Evolutionary conservation across 345 rosid genomes (phyloP), one percentile per base, ranked within the genome.

Genomic region (Eucalyptus tenuipes): DNA sequence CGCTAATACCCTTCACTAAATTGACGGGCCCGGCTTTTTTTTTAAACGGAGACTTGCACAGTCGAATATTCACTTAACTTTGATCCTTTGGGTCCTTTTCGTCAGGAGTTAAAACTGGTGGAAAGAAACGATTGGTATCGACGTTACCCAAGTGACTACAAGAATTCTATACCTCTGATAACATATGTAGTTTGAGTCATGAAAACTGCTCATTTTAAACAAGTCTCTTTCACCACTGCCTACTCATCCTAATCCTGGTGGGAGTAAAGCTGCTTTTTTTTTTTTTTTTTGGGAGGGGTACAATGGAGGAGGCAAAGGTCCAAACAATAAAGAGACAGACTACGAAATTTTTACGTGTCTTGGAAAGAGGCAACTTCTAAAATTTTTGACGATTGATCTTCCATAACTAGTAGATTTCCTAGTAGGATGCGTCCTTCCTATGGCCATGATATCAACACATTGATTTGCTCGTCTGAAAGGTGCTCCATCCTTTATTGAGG

Each of bases 131-230:
- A n/a, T n/a, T n/a, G n/a, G n/a, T 4, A 61, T 16, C 12, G 4
- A 31, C 2, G 2, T 16, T 31, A 2, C 10, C 3, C 2, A 3
- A 31, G 5, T 8, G 5, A 16, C 3, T 4, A 2, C 8, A 66
- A 66, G 5, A 66, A 16, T 66, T 13, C 2, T 3, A 31, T 31
- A 31, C 2, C 6, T 18, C 31, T 0, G 0, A 15, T n/a, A 14
- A 7, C 1, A n/a, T n/a, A 4, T 64, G 0, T 5, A 2, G 0
- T 5, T 25, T 64, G 15, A 7, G 20, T 29, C 20, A 14, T 4
- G 2, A 15, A 66, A 31, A 31, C 4, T 1, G 3, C 8, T 61
- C 31, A 27, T 61, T 61, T 61, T 61, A 17, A 61, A 61, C 6
- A 15, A 66, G 0, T 66, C 5, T 31, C 10, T n/a, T 8, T 66